phyloP scores from a whole-genome alignment of 495 filamentous ascomycete genomes.

The Neurospora sp. region DNA sequence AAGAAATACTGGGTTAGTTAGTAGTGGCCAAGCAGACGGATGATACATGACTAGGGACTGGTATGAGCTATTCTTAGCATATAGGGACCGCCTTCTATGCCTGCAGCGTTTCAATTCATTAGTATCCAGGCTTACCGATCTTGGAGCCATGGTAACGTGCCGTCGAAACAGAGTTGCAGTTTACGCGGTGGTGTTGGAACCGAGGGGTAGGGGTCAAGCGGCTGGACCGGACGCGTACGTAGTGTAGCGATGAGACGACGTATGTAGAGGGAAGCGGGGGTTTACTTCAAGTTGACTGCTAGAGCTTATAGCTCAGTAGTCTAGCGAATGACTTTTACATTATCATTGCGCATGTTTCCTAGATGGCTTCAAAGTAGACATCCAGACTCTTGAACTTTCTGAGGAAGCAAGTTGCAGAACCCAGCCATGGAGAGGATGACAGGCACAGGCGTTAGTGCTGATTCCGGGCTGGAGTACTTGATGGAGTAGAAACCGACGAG shows the following conservation, averaged over 20 bases:
- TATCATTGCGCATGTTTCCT: neutral
- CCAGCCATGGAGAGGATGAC: neutral
- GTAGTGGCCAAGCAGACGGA: constrained; percentile 10
- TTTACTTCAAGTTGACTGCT: neutral
- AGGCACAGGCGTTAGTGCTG: neutral
- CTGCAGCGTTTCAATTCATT: constrained; percentile 31
- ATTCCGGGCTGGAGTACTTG: neutral
- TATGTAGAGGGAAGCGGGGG: neutral
- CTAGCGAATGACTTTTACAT: neutral
- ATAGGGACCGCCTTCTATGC: constrained; percentile 28
- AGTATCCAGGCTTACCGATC: constrained; percentile 29
- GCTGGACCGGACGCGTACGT: constrained; percentile 2
- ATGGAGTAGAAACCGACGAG: neutral
- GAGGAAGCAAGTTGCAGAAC: neutral
- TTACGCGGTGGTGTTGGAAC: neutral
- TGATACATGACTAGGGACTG: constrained; percentile 19
- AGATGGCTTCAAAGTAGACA: neutral
- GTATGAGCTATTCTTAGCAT: constrained; percentile 30
- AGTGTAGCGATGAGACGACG: neutral
- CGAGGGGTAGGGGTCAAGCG: constrained; percentile 2
- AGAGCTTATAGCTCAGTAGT: neutral
- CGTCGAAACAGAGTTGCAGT: constrained; percentile 29
- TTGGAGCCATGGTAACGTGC: constrained; percentile 30
- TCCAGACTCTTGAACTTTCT: neutral
- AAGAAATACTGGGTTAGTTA: constrained; percentile 7